These are phyloP conservation scores for Serpula lacrymans DNA, from an alignment of 768 basidiomycete genomes.

Conservation along the genomic window DNA sequence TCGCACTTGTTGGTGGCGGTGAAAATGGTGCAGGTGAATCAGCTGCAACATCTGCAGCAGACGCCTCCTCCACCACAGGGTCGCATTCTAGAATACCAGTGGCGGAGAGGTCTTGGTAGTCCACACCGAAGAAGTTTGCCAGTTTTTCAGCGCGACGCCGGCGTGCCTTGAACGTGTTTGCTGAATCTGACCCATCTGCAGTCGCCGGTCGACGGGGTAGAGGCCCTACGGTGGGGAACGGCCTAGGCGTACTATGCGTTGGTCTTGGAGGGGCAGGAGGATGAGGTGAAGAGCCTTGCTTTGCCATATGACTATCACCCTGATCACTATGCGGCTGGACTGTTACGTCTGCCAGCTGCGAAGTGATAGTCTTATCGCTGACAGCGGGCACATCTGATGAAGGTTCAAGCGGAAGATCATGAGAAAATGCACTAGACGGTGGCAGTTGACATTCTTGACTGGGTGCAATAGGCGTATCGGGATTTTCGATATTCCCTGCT, in stretches of 20 bases:
- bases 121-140: slow-evolving; percentile 56
- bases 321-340: no score
- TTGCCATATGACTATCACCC: no score
- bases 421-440: no score
- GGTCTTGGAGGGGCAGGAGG: background rate
- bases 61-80: background rate
- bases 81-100: slow-evolving; percentile 8
- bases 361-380: no score
- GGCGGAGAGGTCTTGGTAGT: slow-evolving; percentile 40
- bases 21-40: background rate
- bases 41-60: slow-evolving; percentile 6
- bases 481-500: no score
- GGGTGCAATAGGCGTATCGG: no score
- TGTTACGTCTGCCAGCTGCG: no score
- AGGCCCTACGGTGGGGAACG: background rate
- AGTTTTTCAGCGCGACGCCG: slow-evolving; percentile 52
- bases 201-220: background rate
- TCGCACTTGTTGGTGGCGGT: slow-evolving; percentile 1
- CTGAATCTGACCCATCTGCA: background rate
- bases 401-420: no score
- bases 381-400: no score
- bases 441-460: no score
- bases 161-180: slow-evolving; percentile 25
- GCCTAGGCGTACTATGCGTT: no score
- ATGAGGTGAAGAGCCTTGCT: no score